Evolutionary conservation across 2,329 filamentous ascomycete genomes (phyloP).

Genomic region (Sphaerostilbella broomeana): DNA sequence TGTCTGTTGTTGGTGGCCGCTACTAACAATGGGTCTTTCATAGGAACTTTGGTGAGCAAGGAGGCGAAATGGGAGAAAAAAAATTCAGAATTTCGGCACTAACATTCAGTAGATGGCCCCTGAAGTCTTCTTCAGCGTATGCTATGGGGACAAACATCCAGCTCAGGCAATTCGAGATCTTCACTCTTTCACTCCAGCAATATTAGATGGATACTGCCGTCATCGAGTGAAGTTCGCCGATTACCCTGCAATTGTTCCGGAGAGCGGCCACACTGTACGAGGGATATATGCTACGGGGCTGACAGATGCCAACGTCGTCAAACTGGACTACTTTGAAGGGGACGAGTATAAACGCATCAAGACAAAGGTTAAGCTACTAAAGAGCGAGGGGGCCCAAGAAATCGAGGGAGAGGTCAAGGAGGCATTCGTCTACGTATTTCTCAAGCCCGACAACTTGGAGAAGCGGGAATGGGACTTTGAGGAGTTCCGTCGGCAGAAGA

Average conservation of each 20-base stretch:
- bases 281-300: conserved; percentile 74
- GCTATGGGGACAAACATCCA: conserved; percentile 53
- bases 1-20: not conserved
- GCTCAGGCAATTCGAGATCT: conserved; percentile 47
- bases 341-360: conserved; percentile 57
- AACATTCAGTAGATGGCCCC: conserved; percentile 60
- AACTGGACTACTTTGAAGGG: conserved; percentile 80
- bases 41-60: conserved; percentile 8
- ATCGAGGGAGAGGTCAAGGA: conserved; percentile 41
- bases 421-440: conserved; percentile 61
- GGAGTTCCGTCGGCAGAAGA: conserved; percentile 71
- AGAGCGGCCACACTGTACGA: conserved; percentile 53
- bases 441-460: conserved; percentile 50
- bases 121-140: conserved; percentile 78
- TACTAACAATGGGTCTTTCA: not conserved
- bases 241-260: conserved; percentile 71
- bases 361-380: conserved; percentile 47
- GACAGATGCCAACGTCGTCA: conserved; percentile 66
- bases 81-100: too few species aligned
- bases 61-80: not conserved
- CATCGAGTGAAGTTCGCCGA: conserved; percentile 62
- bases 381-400: conserved; percentile 31
- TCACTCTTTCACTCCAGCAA: conserved; percentile 61
- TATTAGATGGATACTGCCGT: conserved; percentile 68
- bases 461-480: conserved; percentile 80